Evolutionary conservation across 2,329 filamentous ascomycete species (phyloP), one percentile per base, ranked within the genome.

Genomic region (Exophiala viscosa): DNA sequence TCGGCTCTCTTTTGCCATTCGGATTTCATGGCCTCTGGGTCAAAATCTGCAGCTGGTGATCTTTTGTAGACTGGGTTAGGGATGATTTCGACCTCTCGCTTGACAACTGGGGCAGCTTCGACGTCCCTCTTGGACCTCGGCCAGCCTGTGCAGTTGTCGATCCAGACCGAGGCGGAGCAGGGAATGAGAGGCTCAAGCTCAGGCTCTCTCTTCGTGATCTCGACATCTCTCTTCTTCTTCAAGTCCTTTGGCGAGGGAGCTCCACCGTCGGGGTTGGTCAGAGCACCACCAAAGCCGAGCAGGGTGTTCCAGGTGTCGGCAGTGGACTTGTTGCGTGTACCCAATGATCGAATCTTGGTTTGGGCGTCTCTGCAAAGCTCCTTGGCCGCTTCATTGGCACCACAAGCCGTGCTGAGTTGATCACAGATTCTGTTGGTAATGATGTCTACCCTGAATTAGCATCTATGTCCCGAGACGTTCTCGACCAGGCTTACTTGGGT

Each of bases 371-470:
- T 61, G 68, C 80, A 84, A 4, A 76, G 74, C 10, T 74, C 65
- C 59, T 79, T 74, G 48, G 83, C 84, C 3, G 80, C 82, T 20
- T 72, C 74, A 64, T 83, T 83, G 48, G 84, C 84, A 35, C 73
- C 71, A 70, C 84, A 87, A 34, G 84, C 81, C 70, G 86, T 87
- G 65, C 69, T 77, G 53, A 87, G 76, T 72, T 86, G 82, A 69
- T 87, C 84, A 69, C 81, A 84, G 67, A 87, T 82, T 56, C 83
- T 79, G 76, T 85, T 86, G 66, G 83, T 85, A 74, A 87, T 87
- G 74, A 87, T 87, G 73, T 81, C 56, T 59, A 4, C 2, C 2
- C 9, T 8, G 14, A 13, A 40, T 46, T 47, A 44, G 18, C 8
- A 38, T 13, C n/a, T 14, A 2, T 38, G 9, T 11, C 17, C 5